Evolutionary conservation across 129 eudicot species (phyloP), one percentile per base, ranked within the genome.

Genomic region (Centaurea solstitialis): DNA sequence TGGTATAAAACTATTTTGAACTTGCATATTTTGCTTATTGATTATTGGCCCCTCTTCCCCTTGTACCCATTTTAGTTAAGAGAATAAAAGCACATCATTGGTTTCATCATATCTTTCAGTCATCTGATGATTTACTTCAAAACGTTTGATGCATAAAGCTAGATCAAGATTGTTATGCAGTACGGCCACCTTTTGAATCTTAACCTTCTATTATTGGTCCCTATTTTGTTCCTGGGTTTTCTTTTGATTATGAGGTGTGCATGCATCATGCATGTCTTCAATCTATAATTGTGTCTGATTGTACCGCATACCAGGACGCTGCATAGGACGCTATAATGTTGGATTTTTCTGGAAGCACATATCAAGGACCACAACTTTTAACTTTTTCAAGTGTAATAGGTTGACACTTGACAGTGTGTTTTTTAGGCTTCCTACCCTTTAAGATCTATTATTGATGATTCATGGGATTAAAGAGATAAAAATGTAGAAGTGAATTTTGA

Each of bases 281-380:
- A 70, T 70, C 41, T 30, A 26, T 33, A 13, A 43, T 81, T 33
- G 85, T 81, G 75, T 41, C 79, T 17, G 70, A 30, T 67, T 47
- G 68, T 65, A 57, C 59, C 20, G 5, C 70, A 67, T 75, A 22
- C 38, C 38, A 18, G 76, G 81, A 33, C 77, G 41, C 38, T 69
- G 78, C 82, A 59, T 59, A 66, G 64, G 86, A 76, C 86, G 57
- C 41, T 43, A 28, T 24, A 70, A 70, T 47, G 78, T 70, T 82
- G 76, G 86, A 82, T 57, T 37, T 70, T 77, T 70, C 47, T 5
- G 65, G 65, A 28, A 4, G 41, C 70, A 18, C 45, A 72, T 76
- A 62, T 76, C 70, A 40, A 76, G 78, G 82, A 76, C 86, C 81
- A 82, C 82, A 76, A 28, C 76, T 26, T 50, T 73, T 4, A 82